Evolutionary conservation across 2,329 filamentous ascomycete species (phyloP).

Genomic region (Stachybotrys elegans): DNA sequence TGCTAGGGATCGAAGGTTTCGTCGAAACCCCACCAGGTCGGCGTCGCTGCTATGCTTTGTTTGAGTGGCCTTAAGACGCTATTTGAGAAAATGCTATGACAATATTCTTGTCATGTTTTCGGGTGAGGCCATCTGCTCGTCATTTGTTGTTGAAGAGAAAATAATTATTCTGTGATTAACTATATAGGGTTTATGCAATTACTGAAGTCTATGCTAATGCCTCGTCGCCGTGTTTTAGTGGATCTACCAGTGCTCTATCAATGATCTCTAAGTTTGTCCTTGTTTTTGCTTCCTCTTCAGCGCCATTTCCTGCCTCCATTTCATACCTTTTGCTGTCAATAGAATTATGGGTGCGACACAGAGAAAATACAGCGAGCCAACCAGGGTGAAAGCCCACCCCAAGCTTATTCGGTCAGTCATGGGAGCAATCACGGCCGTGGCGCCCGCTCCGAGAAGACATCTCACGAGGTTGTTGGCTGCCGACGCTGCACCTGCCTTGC

Average conservation of each 20-base stretch:
- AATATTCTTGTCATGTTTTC: no score
- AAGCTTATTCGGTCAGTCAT: conserved; percentile 45
- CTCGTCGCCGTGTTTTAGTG: no score
- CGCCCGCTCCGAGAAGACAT: conserved; percentile 49
- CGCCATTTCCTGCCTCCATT: conserved; percentile 31
- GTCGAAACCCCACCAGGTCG: no score
- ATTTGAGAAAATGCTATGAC: no score
- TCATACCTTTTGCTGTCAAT: conserved; percentile 36
- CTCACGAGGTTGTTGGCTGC: conserved; percentile 52
- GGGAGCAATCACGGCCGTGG: conserved; percentile 45
- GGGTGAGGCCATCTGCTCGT: no score
- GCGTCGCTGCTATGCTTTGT: no score
- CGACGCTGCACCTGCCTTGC: conserved; percentile 46
- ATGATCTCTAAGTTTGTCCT: not conserved
- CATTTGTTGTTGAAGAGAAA: no score
- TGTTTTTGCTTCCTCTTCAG: not conserved
- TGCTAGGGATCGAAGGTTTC: no score
- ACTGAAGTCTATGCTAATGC: not conserved
- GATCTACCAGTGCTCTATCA: not conserved
- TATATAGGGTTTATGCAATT: no score
- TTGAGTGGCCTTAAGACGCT: no score
- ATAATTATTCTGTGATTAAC: no score
- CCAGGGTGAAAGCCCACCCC: conserved; percentile 47
- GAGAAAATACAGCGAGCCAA: conserved; percentile 36
- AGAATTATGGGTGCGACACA: conserved; percentile 33